phyloP scores from a whole-genome alignment of 768 basidiomycete genomes.

The Suillus fuscotomentosus region DNA sequence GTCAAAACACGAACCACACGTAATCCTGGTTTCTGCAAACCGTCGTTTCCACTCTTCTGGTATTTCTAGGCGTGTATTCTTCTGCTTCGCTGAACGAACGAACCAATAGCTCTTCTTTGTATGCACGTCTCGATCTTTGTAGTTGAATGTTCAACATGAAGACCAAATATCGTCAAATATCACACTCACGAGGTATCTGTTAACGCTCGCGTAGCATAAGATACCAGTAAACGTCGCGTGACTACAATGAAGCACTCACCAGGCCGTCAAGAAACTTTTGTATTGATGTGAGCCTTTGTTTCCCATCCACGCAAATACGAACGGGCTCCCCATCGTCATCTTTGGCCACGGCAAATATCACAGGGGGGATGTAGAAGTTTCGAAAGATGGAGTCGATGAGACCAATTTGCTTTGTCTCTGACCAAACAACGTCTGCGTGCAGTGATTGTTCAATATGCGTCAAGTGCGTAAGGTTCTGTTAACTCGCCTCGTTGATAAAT shows the following conservation, averaged over 20 bases:
- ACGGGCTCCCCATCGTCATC: conserved; percentile 41
- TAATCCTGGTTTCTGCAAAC: conserved; percentile 59
- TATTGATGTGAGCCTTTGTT: conserved; percentile 49
- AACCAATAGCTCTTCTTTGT: conserved; percentile 68
- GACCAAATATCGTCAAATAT: conserved; percentile 4
- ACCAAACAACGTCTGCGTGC: conserved; percentile 71
- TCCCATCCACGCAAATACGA: conserved; percentile 51
- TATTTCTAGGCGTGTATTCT: conserved; percentile 45
- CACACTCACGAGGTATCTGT: conserved; percentile 54
- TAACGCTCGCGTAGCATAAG: conserved; percentile 11
- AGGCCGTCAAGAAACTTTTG: conserved; percentile 47
- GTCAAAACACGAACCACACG: conserved; percentile 51
- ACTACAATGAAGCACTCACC: conserved; percentile 22
- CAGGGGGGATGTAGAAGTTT: conserved; percentile 53
- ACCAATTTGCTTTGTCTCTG: conserved; percentile 58
- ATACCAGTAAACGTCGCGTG: background rate
- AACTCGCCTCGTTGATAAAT: conserved; percentile 67
- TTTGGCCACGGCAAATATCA: conserved; percentile 44
- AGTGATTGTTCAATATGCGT: background rate
- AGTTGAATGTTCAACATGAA: conserved; percentile 18
- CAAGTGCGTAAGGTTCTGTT: background rate
- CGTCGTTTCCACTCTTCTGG: conserved; percentile 48
- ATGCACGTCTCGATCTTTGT: conserved; percentile 50
- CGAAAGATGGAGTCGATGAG: conserved; percentile 51
- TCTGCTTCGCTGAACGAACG: conserved; percentile 48